A percentile compares a stretch with the other conserved stretches of the same genome.
Conservation (phyloP, 345 rosid species). For the Arabis alpina region DNA sequence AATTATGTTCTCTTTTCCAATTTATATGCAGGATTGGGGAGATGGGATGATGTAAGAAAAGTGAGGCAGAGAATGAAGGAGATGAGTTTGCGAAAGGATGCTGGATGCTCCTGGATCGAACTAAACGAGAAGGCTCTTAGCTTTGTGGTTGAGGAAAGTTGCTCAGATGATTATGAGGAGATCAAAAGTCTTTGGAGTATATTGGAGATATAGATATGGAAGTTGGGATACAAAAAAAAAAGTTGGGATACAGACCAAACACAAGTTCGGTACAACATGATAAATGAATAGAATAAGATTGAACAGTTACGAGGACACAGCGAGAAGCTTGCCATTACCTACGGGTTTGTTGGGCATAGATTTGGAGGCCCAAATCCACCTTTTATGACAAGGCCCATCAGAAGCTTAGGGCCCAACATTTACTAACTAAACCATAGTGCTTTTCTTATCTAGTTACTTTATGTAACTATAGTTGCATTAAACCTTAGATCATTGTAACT, state of each 20-base stretch:
- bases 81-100: slow-evolving; percentile 58
- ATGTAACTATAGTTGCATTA: too few relatives aligned
- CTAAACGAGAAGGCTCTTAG: slow-evolving; percentile 55
- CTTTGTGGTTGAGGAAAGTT: slow-evolving; percentile 54
- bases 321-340: slow-evolving; percentile 61
- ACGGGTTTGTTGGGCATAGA: too few relatives aligned
- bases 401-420: too few relatives aligned
- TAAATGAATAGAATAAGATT: slow-evolving; percentile 55
- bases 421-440: too few relatives aligned
- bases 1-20: slow-evolving; percentile 68
- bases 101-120: slow-evolving; percentile 79
- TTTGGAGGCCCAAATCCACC: too few relatives aligned
- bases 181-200: slow-evolving; percentile 48
- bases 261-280: slow-evolving; percentile 62
- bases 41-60: slow-evolving; percentile 52
- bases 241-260: slow-evolving; percentile 59
- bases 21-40: slow-evolving; percentile 58
- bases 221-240: not conserved
- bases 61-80: slow-evolving; percentile 62
- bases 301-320: slow-evolving; percentile 40
- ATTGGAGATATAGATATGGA: slow-evolving; percentile 47
- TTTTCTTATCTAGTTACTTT: too few relatives aligned
- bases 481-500: too few relatives aligned
- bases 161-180: slow-evolving; percentile 38
- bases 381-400: too few relatives aligned